Percentiles rank a stretch among this genome's conserved stretches.
Evolutionary conservation across 2,329 filamentous ascomycete genomes (phyloP).

Genomic region (Fusarium sp.): DNA sequence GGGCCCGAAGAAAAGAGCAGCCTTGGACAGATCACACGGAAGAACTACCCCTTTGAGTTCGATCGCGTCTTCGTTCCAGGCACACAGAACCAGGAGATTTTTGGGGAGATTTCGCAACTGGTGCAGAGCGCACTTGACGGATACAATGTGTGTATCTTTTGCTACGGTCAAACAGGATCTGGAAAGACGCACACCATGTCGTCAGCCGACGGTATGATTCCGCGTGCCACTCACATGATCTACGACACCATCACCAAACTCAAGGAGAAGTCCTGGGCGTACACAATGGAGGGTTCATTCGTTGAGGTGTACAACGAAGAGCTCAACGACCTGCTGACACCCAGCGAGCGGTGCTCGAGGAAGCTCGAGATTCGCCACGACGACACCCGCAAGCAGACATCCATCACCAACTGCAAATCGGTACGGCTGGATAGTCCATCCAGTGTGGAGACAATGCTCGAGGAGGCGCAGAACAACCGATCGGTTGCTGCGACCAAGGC

Average conservation of each 20-base stretch:
- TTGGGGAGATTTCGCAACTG: constrained; percentile 95
- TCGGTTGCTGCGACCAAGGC: constrained; percentile 97
- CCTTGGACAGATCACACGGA: constrained; percentile 76
- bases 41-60: constrained; percentile 87
- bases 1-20: constrained; percentile 87
- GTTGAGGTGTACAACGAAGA: constrained; percentile 99
- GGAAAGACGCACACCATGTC: constrained; percentile 99
- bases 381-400: constrained; percentile 80
- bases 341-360: constrained; percentile 69
- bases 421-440: constrained; percentile 81
- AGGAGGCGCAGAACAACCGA: constrained; percentile 83
- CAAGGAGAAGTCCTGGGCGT: constrained; percentile 91
- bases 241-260: constrained; percentile 86
- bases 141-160: constrained; percentile 99
- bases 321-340: constrained; percentile 82
- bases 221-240: constrained; percentile 90
- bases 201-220: constrained; percentile 90
- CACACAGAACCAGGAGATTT: constrained; percentile 84
- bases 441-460: constrained; percentile 81
- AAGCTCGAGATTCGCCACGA: constrained; percentile 93
- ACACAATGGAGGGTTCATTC: constrained; percentile 93
- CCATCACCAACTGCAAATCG: constrained; percentile 79
- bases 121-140: constrained; percentile 96
- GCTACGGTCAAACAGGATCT: constrained; percentile 96
- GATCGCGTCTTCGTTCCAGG: constrained; percentile 88